Base-by-base conservation (phyloP, 2,329 filamentous ascomycete species). In the Torrubiellomyces zombiae region DNA sequence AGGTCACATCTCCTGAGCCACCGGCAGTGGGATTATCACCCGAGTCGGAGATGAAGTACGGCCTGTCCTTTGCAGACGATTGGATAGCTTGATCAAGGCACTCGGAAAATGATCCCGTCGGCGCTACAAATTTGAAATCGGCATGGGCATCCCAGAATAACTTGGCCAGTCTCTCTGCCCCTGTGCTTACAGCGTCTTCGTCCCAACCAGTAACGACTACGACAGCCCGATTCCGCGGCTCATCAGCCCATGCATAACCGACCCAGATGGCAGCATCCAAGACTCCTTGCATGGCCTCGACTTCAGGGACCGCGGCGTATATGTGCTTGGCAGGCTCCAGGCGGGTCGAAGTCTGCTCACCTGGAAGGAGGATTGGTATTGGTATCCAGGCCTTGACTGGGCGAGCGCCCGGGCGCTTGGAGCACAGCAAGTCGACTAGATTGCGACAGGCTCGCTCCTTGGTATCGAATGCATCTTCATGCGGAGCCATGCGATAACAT, bases 21-120 rank as follows among this genome's bases (percentile, higher is more conserved):
- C 62, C 62, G 2, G 62, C 62, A 0, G 62, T 67, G 6, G 61
- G 62, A 25, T 66, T 66, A 29, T 67, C 62, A 0, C 61, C 62
- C 1, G 60, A 65, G 37, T 66, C 62, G 0, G 60, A 66, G 28
- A 67, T 58, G 36, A 65, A 66, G 31, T 52, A 67, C 0, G 62
- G 62, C 6, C 50, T 48, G 10, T 47, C 40, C 2, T 38, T 28
- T 0, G 55, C 51, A 5, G 35, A 21, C 1, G 38, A 36, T 8
- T 25, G 31, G 7, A 64, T 35, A 0, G 60, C 62, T 0, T 42
- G 36, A 27, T 63, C 55, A 0, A 67, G 40, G 20, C 60, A 65
- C 32, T 58, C 50, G 1, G 38, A 37, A 21, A 61, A 56, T 0
- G 53, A 52, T 0, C 58, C 61, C 0, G 60, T 59, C 0, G 58